Evolutionary conservation across 768 basidiomycete genomes (phyloP).

Genomic region (Suillus spraguei): DNA sequence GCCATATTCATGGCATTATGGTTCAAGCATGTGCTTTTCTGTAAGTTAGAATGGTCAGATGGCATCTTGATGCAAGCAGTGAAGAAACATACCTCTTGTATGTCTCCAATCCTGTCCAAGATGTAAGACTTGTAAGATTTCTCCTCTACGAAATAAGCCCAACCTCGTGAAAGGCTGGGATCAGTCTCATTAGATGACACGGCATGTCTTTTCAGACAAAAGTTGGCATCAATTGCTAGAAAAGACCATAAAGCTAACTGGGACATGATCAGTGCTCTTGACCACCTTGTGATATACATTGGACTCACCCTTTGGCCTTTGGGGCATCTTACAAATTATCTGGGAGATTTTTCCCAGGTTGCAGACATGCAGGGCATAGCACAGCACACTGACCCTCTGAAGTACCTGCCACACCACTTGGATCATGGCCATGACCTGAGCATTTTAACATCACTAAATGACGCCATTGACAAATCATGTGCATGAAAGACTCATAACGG

Average conservation of each 20-base stretch:
- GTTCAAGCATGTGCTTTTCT: conserved; percentile 13
- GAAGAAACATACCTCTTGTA: conserved; percentile 3
- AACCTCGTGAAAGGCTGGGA: conserved; percentile 29
- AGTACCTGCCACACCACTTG: conserved; percentile 2
- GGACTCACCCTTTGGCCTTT: neutral
- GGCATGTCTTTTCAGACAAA: conserved; percentile 30
- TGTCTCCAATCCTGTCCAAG: conserved; percentile 5
- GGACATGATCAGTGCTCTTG: neutral
- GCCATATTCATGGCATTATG: conserved; percentile 8
- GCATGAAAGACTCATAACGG: too few species aligned
- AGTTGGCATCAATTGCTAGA: conserved; percentile 36
- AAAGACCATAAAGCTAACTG: conserved; percentile 34
- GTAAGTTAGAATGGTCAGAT: too few species aligned
- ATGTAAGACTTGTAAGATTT: conserved; percentile 17
- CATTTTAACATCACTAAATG: too few species aligned
- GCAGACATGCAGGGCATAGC: conserved; percentile 19
- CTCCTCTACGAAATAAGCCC: conserved; percentile 31
- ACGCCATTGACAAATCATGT: too few species aligned
- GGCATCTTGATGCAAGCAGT: neutral
- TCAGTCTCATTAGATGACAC: conserved; percentile 28
- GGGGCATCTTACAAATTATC: conserved; percentile 2
- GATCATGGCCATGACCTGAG: too few species aligned
- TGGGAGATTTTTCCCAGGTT: conserved; percentile 16
- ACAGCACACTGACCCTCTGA: conserved; percentile 12
- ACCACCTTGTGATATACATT: neutral